A percentile compares a stretch with the other conserved stretches of the same genome.
These are phyloP conservation scores for Fusarium domesticum DNA, from an alignment of 2,329 filamentous ascomycete genomes.

Conservation along the genomic window DNA sequence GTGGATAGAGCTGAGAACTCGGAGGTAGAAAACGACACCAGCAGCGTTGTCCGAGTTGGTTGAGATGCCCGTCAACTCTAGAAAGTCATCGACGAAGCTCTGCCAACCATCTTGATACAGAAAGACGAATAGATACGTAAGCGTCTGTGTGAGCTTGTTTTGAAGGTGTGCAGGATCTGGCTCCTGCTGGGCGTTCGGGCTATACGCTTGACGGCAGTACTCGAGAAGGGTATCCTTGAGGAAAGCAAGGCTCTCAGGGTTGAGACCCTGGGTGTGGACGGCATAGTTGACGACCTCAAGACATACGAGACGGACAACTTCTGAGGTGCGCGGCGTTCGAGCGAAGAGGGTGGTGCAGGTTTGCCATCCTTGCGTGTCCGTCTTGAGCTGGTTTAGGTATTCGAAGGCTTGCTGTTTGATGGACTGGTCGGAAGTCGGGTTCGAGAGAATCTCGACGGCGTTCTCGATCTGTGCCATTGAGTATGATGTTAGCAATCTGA, in stretches of 20 bases:
- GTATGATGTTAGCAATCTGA: conserved; percentile 13
- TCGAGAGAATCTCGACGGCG: conserved; percentile 91
- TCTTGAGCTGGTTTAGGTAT: conserved; percentile 73
- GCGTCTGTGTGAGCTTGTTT: conserved; percentile 94
- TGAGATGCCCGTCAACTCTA: conserved; percentile 65
- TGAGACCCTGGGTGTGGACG: conserved; percentile 74
- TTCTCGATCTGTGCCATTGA: conserved; percentile 69
- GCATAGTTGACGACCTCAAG: conserved; percentile 93
- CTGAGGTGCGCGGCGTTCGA: conserved; percentile 69
- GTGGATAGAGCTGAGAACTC: conserved; percentile 84
- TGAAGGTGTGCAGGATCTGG: conserved; percentile 76
- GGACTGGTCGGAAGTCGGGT: conserved; percentile 70
- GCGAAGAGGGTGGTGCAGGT: conserved; percentile 84
- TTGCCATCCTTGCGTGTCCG: conserved; percentile 85
- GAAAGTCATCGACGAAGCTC: conserved; percentile 85
- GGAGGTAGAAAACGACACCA: conserved; percentile 83
- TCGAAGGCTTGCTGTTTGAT: conserved; percentile 81
- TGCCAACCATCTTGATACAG: conserved; percentile 86
- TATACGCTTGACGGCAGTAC: conserved; percentile 77
- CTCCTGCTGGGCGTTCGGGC: conserved; percentile 52
- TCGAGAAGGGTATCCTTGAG: conserved; percentile 79
- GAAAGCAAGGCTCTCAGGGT: conserved; percentile 66
- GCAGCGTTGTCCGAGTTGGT: conserved; percentile 66
- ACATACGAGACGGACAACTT: conserved; percentile 83
- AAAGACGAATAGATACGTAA: conserved; percentile 88